These are phyloP conservation scores for Cytospora leucostoma DNA, from an alignment of 2,329 filamentous ascomycete genomes.

Conservation along the genomic window DNA sequence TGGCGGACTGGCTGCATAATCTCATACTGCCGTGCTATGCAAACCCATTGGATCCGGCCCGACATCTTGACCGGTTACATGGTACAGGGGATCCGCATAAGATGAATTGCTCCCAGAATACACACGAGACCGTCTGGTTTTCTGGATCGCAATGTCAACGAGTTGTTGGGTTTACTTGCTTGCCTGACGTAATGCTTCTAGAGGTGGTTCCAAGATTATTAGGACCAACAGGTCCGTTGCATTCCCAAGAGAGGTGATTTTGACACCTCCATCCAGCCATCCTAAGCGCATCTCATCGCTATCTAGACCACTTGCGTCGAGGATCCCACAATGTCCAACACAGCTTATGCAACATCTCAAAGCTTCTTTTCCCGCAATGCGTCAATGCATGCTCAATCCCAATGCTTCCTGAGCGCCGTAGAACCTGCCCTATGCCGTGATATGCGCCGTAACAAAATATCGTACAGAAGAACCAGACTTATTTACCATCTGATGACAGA, in stretches of 20 bases:
- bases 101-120: not conserved
- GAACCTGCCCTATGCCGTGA: constrained; percentile 14
- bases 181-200: not conserved
- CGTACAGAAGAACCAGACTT: constrained; percentile 4
- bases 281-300: not conserved
- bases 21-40: not conserved
- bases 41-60: not conserved
- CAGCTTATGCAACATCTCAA: not conserved
- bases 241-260: not conserved
- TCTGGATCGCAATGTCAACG: not conserved
- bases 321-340: not conserved
- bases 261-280: not conserved
- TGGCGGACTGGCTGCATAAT: not conserved
- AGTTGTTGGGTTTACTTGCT: not conserved
- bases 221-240: not conserved
- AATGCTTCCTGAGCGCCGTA: constrained; percentile 26
- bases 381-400: not conserved
- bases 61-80: not conserved
- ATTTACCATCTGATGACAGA: not conserved
- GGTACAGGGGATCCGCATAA: not conserved
- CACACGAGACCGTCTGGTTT: not conserved
- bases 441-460: constrained; percentile 8
- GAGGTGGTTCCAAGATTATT: not conserved
- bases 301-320: not conserved
- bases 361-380: not conserved